Percentiles rank a stretch among this genome's conserved stretches.
These are phyloP conservation scores for Canariomyces notabilis DNA, from an alignment of 2,329 filamentous ascomycete genomes.

Conservation along the genomic window DNA sequence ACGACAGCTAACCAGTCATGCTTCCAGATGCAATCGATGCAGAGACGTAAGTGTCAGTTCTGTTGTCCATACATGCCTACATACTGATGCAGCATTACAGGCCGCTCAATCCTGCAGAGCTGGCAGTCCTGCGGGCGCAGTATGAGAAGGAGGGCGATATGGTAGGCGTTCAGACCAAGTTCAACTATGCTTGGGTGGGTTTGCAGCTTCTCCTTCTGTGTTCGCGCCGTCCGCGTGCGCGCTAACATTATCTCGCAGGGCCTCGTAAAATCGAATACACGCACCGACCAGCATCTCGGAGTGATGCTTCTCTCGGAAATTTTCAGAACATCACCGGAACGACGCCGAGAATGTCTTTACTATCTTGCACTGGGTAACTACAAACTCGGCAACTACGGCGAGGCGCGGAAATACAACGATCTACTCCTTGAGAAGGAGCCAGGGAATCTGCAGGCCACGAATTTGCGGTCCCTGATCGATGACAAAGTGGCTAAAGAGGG, in stretches of 20 bases:
- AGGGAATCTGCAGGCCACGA: constrained; percentile 82
- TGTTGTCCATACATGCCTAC: not conserved
- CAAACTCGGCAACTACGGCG: constrained; percentile 96
- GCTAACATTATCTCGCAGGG: constrained; percentile 51
- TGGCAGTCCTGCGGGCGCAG: constrained; percentile 86
- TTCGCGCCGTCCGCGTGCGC: not conserved
- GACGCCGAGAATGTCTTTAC: constrained; percentile 94
- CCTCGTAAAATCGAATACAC: constrained; percentile 84
- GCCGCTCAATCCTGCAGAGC: constrained; percentile 83
- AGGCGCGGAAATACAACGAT: constrained; percentile 92
- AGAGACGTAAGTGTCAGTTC: constrained; percentile 63
- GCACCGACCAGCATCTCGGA: constrained; percentile 86
- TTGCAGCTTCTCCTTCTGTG: not conserved
- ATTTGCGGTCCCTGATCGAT: constrained; percentile 82
- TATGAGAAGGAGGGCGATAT: constrained; percentile 98
- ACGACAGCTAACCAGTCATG: constrained; percentile 18
- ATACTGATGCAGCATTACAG: constrained; percentile 4
- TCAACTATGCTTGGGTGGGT: constrained; percentile 97
- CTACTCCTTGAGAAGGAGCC: constrained; percentile 86
- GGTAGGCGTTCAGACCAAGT: constrained; percentile 96
- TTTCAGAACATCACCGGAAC: constrained; percentile 88
- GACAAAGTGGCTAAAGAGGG: constrained; percentile 96
- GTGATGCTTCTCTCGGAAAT: constrained; percentile 93
- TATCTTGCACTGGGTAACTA: constrained; percentile 97
- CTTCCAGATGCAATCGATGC: constrained; percentile 87